Evolutionary conservation across 2,329 filamentous ascomycete species (phyloP), one percentile per base, ranked within the genome.

Genomic region (Fusarium euwallaceae): DNA sequence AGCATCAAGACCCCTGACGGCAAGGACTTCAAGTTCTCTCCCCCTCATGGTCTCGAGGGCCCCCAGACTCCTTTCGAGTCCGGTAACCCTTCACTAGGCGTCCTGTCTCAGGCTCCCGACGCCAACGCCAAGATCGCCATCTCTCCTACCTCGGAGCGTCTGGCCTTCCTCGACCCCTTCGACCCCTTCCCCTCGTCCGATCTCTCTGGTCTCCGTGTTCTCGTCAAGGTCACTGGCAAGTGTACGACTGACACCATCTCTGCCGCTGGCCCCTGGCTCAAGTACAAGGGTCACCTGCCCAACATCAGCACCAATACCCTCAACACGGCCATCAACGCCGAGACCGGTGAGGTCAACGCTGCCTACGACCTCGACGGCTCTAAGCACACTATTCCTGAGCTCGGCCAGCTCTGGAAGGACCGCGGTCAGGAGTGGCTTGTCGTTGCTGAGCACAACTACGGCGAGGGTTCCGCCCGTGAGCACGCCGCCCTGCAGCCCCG

Each of bases 241-340:
- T 98, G 96, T 88, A 98, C 96, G 66, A 98, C 96, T 32, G 96
- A 98, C 85, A 98, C 96, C 76, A 98, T 98, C 84, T 98, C 95
- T 24, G 95, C 95, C 6, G 95, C 95, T 1, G 95, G 95, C 4
- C 95, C 95, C 14, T 98, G 95, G 95, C 91, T 99, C 77, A 98
- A 98, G 86, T 99, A 98, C 91, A 98, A 98, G 88, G 97, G 97
- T 73, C 97, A 99, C 84, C 91, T 99, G 73, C 95, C 97, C 83
- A 99, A 99, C 88, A 99, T 99, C 83, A 94, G 92, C 78, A 95
- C 95, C 81, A 99, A 99, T 89, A 99, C 97, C 3, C 91, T 99
- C 76, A 98, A 98, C 85, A 97, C 95, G 64, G 97, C 97, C 70
- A 89, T 95, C 81, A 98, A 98, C 84, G 95, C 94, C 51, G 94